phyloP scores from a whole-genome alignment of 345 rosid genomes.

The Populus davidiana region DNA sequence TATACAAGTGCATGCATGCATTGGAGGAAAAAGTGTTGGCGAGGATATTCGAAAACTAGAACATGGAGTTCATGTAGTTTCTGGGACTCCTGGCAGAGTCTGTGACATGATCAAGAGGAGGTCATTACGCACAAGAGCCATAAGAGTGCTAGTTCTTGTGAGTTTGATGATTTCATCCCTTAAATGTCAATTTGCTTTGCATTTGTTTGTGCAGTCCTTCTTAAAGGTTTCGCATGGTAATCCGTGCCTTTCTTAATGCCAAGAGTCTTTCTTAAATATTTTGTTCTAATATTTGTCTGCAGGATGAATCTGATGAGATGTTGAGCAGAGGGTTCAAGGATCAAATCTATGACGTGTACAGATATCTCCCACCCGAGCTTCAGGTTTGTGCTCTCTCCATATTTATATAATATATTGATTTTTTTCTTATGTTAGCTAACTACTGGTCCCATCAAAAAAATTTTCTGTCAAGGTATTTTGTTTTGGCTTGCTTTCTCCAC shows the following conservation, averaged over 20 bases:
- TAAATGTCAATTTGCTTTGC: background rate
- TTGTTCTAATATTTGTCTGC: background rate
- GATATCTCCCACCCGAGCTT: conserved; percentile 97
- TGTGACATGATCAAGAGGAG: conserved; percentile 99
- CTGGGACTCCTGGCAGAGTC: conserved; percentile 97
- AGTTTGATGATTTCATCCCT: background rate
- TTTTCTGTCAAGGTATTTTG: background rate
- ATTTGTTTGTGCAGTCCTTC: background rate
- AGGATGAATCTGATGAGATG: conserved; percentile 98
- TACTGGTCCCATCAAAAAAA: background rate
- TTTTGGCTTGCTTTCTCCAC: background rate
- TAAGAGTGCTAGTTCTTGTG: conserved; percentile 39
- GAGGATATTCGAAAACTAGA: conserved; percentile 86
- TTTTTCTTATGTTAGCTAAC: background rate
- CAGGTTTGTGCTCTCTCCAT: conserved; percentile 53
- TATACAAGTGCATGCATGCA: conserved; percentile 78
- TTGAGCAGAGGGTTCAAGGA: conserved; percentile 99
- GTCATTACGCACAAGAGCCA: conserved; percentile 83
- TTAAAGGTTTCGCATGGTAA: background rate
- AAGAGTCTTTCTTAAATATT: too few relatives aligned
- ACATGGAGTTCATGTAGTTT: conserved; percentile 70
- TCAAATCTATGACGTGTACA: conserved; percentile 91
- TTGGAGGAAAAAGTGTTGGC: conserved; percentile 97
- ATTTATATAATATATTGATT: background rate
- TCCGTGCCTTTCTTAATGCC: background rate